These are phyloP conservation scores for Hypoxylon crocopeplum DNA, from an alignment of 495 filamentous ascomycete genomes.

Conservation along the genomic window DNA sequence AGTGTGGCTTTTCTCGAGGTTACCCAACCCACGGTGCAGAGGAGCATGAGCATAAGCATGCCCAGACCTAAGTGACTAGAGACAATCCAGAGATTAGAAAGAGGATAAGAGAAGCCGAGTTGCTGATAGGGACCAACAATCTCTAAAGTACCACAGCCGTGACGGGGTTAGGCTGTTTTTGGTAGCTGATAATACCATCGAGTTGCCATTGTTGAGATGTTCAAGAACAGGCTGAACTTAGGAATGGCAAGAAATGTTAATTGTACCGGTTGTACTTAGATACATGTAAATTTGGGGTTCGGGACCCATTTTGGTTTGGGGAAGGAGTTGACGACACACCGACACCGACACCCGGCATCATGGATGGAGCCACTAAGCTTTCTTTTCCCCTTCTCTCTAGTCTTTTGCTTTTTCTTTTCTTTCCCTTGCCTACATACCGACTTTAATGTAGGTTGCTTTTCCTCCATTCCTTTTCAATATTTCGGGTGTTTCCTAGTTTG, in stretches of 20 bases:
- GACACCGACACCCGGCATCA: constrained; percentile 6
- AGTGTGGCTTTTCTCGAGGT: constrained; percentile 15
- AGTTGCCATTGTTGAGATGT: constrained; percentile 30
- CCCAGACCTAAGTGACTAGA: not conserved
- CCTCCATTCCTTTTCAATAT: not conserved
- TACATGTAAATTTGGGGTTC: constrained; percentile 7
- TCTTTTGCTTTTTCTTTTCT: constrained; percentile 6
- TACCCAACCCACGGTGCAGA: constrained; percentile 37
- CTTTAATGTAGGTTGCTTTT: too few species aligned
- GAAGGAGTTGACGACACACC: constrained; percentile 32
- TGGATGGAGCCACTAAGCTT: constrained; percentile 18
- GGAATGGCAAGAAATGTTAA: constrained; percentile 1
- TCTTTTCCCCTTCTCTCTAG: constrained; percentile 2
- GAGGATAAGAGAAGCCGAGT: constrained; percentile 7
- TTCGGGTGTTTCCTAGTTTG: not conserved
- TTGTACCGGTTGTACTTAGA: too few species aligned
- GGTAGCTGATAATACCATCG: constrained; percentile 7
- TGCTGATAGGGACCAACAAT: constrained; percentile 7
- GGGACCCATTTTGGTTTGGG: constrained; percentile 14
- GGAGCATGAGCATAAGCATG: too few species aligned
- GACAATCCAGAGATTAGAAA: constrained; percentile 4
- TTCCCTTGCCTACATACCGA: constrained; percentile 5
- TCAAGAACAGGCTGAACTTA: constrained; percentile 34
- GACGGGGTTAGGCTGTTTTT: constrained; percentile 6
- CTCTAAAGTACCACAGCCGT: not conserved